Conservation (phyloP, 1,139 yeast genomes). For the Debaryomycetaceae sp. region DNA sequence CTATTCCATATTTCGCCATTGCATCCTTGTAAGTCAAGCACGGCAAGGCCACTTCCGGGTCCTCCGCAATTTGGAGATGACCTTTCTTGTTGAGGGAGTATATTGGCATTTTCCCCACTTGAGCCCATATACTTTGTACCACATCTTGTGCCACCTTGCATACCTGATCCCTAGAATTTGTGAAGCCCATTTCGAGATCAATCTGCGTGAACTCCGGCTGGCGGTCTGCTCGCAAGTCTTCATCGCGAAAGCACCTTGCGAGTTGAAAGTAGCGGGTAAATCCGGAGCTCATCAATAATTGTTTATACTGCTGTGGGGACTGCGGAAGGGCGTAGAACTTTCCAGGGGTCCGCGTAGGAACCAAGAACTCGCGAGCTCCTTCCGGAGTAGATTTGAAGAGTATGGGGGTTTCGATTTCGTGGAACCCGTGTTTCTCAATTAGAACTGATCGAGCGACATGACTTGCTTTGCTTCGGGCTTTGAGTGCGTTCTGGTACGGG, state of each 20-base stretch:
- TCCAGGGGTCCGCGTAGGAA: conserved; percentile 64
- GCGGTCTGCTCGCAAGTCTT: conserved; percentile 86
- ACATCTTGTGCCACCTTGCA: conserved; percentile 51
- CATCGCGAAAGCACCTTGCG: conserved; percentile 93
- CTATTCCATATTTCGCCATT: conserved; percentile 70
- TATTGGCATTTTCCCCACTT: conserved; percentile 27
- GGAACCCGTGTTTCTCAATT: conserved; percentile 37
- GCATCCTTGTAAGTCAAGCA: conserved; percentile 59
- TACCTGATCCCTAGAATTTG: conserved; percentile 55
- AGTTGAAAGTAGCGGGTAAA: conserved; percentile 77
- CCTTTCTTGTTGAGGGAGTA: conserved; percentile 20
- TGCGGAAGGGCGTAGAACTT: conserved; percentile 87
- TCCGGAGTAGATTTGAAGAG: conserved; percentile 94
- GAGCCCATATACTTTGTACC: conserved; percentile 46
- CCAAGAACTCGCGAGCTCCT: conserved; percentile 93
- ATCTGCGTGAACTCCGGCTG: conserved; percentile 97
- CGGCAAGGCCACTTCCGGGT: conserved; percentile 16
- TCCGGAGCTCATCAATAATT: conserved; percentile 89
- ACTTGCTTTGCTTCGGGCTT: conserved; percentile 53
- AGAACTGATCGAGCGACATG: conserved; percentile 42
- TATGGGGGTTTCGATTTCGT: conserved; percentile 87
- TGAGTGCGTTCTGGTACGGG: conserved; percentile 47
- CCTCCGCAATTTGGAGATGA: conserved; percentile 3
- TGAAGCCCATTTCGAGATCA: conserved; percentile 88
- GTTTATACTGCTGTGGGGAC: conserved; percentile 96